Percentiles rank a stretch among this genome's conserved stretches.
These are phyloP conservation scores for Cystofilobasidium ferigula DNA, from an alignment of 768 basidiomycete species.

Conservation along the genomic window DNA sequence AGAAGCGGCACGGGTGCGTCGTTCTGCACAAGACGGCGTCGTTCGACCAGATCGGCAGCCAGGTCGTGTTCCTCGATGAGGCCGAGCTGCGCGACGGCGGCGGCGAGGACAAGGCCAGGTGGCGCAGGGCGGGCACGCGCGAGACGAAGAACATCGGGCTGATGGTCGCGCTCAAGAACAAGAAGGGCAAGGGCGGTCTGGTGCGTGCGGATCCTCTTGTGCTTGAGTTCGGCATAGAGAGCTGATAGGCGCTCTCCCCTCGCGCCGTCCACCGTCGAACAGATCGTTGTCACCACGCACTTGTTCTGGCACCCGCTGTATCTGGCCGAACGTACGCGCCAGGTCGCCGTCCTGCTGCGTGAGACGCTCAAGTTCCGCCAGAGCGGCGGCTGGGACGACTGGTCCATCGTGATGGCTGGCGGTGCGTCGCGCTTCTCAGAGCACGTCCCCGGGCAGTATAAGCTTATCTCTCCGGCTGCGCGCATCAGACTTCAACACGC, in stretches of 20 bases:
- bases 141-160: conserved; percentile 69
- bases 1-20: conserved; percentile 76
- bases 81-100: conserved; percentile 43
- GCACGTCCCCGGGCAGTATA: neutral
- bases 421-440: conserved; percentile 44
- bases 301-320: conserved; percentile 40
- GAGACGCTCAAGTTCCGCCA: conserved; percentile 52
- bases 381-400: conserved; percentile 43
- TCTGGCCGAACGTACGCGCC: conserved; percentile 72
- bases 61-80: conserved; percentile 59
- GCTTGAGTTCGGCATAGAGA: neutral
- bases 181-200: conserved; percentile 37
- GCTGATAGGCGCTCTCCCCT: too few relatives aligned
- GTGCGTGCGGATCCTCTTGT: conserved; percentile 36
- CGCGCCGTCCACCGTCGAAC: neutral
- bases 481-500: conserved; percentile 75
- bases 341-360: conserved; percentile 61
- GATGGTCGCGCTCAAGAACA: conserved; percentile 54
- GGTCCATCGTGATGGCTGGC: conserved; percentile 76
- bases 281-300: conserved; percentile 21
- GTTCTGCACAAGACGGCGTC: conserved; percentile 53
- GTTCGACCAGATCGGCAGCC: conserved; percentile 46
- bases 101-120: conserved; percentile 17
- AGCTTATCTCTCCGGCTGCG: neutral
- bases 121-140: conserved; percentile 51